A percentile compares a stretch with the other conserved stretches of the same genome.
These are phyloP conservation scores for Spinacia oleracea DNA, from an alignment of 179 eudicot species.

Conservation along the genomic window DNA sequence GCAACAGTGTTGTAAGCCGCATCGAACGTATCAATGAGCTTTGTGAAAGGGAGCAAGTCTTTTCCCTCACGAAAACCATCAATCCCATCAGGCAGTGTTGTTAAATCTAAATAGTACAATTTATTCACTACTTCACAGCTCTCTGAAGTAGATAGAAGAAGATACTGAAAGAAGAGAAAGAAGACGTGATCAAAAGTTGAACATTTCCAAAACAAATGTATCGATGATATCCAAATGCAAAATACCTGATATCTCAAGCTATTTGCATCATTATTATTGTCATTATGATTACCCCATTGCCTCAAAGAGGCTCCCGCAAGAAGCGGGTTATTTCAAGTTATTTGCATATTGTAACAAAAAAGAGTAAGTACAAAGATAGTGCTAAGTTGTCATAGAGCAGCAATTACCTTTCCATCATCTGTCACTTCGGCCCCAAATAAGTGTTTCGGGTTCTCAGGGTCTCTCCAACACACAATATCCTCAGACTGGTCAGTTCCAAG, in stretches of 20 bases:
- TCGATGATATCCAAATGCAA: not conserved
- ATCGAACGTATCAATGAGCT: slow-evolving; percentile 80
- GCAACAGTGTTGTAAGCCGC: slow-evolving; percentile 70
- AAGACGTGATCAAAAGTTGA: not conserved
- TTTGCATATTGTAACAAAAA: not conserved
- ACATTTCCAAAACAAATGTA: not conserved
- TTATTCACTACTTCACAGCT: slow-evolving; percentile 82
- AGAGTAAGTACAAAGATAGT: not conserved
- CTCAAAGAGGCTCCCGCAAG: too few species aligned
- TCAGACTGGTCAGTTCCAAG: slow-evolving; percentile 93
- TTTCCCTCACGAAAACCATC: slow-evolving; percentile 57
- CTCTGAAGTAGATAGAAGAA: slow-evolving; percentile 45
- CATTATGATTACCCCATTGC: too few species aligned
- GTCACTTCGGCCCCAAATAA: slow-evolving; percentile 56
- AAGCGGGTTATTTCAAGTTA: too few species aligned
- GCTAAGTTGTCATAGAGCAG: slow-evolving; percentile 11
- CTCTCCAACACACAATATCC: slow-evolving; percentile 94
- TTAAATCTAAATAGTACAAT: slow-evolving; percentile 73
- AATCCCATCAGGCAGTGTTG: slow-evolving; percentile 62
- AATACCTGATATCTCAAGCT: not conserved
- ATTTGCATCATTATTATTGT: too few species aligned
- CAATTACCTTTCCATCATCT: slow-evolving; percentile 90
- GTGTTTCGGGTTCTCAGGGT: slow-evolving; percentile 77
- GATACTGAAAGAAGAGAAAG: slow-evolving; percentile 39
- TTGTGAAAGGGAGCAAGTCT: slow-evolving; percentile 73